Conservation (phyloP, 139 green algal genomes). For the Diplosphaera chodatii region DNA sequence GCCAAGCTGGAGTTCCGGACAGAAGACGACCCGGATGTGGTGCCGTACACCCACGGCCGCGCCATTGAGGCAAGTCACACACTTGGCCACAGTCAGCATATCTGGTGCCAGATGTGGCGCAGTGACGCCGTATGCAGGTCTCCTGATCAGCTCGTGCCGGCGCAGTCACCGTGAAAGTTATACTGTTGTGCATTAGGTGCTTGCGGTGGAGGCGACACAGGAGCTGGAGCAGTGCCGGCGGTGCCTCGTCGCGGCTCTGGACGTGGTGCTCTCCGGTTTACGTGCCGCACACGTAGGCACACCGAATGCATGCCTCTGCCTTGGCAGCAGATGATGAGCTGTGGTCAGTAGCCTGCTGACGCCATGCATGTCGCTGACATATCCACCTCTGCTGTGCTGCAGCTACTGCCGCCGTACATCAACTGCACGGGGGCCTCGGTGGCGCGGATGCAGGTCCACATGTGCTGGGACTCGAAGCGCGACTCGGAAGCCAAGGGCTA, state of each 20-base stretch:
- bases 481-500: background rate
- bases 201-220: slow-evolving; percentile 20
- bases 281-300: too few relatives aligned
- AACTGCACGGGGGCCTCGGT: background rate
- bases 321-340: too few relatives aligned
- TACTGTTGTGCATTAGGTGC: background rate
- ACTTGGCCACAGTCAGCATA: too few relatives aligned
- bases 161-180: background rate
- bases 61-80: slow-evolving; percentile 29
- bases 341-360: too few relatives aligned
- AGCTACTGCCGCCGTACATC: background rate
- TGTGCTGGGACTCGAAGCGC: background rate
- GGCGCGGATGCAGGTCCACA: background rate
- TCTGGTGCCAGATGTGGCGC: too few relatives aligned
- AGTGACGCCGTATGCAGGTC: too few relatives aligned
- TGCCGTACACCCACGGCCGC: slow-evolving; percentile 45
- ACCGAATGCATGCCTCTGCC: too few relatives aligned
- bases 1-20: slow-evolving; percentile 61
- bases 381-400: too few relatives aligned
- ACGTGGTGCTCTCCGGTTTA: background rate
- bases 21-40: slow-evolving; percentile 76
- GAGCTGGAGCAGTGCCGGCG: slow-evolving; percentile 22
- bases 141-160: too few relatives aligned
- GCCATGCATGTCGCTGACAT: too few relatives aligned
- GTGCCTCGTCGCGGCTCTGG: slow-evolving; percentile 2